Evolutionary conservation across 495 filamentous ascomycete species (phyloP).

Genomic region (Neurospora hispaniola): DNA sequence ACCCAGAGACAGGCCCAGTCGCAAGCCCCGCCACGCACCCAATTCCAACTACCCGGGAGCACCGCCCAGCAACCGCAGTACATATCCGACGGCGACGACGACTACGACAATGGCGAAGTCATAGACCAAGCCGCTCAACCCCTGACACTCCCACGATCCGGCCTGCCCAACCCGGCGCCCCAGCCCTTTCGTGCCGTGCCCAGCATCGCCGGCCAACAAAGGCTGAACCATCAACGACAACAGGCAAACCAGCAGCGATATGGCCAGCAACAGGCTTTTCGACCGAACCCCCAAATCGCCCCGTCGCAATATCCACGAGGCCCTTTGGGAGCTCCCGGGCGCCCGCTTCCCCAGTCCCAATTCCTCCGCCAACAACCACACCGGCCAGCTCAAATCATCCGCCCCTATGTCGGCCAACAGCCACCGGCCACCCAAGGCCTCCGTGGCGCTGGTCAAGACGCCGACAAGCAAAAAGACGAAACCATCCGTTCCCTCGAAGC

Average conservation of each 20-base stretch:
- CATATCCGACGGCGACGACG: conserved; percentile 19
- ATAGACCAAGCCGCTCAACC: conserved; percentile 17
- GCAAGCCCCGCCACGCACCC: conserved; percentile 10
- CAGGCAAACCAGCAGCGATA: conserved; percentile 6
- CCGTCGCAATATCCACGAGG: conserved; percentile 15
- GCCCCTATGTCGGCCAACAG: conserved; percentile 8
- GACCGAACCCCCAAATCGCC: conserved; percentile 4
- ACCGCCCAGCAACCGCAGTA: conserved; percentile 2
- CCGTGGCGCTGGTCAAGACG: not conserved
- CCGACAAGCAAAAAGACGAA: conserved; percentile 9
- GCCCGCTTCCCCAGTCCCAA: conserved; percentile 14
- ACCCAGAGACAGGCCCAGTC: conserved; percentile 32
- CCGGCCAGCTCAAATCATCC: not conserved
- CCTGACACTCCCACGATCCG: conserved; percentile 1
- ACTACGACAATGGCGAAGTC: conserved; percentile 19
- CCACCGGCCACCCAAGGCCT: conserved; percentile 5
- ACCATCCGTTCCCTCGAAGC: conserved; percentile 19
- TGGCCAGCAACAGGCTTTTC: conserved; percentile 2
- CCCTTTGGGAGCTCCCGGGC: conserved; percentile 7
- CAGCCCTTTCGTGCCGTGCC: conserved; percentile 1
- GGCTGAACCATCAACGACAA: conserved; percentile 14
- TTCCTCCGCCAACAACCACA: conserved; percentile 8
- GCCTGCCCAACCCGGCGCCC: conserved; percentile 7
- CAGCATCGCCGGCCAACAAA: conserved; percentile 13
- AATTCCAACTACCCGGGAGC: not conserved